Conservation (phyloP, 1,284 basidiomycete genomes). For the Austroboletus rostrupii region DNA sequence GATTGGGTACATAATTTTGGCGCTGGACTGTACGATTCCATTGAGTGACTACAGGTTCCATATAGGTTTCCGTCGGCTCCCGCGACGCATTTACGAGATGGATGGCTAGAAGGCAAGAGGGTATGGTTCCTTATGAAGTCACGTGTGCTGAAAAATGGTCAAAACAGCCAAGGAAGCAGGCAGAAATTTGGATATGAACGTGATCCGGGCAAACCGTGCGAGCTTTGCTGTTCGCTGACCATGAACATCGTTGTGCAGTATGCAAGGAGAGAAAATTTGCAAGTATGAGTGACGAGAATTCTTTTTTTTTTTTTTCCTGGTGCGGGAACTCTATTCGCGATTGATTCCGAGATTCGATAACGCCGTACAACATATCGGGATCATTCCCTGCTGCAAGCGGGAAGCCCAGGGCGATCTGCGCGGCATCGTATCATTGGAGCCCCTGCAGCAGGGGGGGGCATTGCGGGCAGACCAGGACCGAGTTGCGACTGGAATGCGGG, state of each 20-base stretch:
- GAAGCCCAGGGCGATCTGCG: neutral
- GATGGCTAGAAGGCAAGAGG: neutral
- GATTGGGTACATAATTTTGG: neutral
- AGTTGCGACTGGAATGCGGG: neutral
- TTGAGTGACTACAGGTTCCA: neutral
- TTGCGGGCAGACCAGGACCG: neutral
- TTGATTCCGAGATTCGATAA: neutral
- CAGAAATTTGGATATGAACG: neutral
- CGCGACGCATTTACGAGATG: conserved; percentile 9
- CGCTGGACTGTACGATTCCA: neutral
- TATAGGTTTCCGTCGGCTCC: neutral
- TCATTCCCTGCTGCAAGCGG: neutral
- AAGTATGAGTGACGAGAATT: neutral
- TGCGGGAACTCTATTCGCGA: neutral
- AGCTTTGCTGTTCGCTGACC: neutral
- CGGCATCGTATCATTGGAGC: neutral
- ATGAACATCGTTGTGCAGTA: neutral
- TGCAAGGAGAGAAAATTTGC: neutral
- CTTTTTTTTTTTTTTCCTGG: neutral
- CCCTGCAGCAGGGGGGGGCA: neutral
- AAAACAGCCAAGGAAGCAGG: too few relatives aligned
- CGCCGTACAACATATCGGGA: neutral
- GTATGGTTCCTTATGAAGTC: neutral
- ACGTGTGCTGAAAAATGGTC: neutral
- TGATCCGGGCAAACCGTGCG: neutral